phyloP scores from a whole-genome alignment of 345 rosid species.

The Gossypium thurberi region DNA sequence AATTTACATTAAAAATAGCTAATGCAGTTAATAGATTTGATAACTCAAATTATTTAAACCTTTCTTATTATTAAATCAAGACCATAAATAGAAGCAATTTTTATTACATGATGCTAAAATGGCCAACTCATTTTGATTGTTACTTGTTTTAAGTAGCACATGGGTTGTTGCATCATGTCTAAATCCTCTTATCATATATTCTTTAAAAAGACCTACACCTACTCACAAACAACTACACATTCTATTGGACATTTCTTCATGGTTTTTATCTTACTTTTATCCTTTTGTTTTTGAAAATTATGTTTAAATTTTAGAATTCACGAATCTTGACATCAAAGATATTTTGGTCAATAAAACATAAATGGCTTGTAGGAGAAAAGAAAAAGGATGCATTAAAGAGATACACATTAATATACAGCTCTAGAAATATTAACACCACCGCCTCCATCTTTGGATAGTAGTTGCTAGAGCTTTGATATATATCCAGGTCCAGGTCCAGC shows the following conservation, averaged over 20 bases:
- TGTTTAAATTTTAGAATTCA: too few species aligned
- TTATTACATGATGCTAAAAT: not conserved
- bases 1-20: too few species aligned
- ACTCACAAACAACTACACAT: not conserved
- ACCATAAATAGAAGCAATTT: not conserved
- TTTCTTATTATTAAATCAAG: too few species aligned
- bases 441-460: not conserved
- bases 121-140: constrained; percentile 12
- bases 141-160: constrained; percentile 24
- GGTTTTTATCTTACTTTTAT: too few species aligned
- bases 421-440: constrained; percentile 1
- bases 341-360: too few species aligned
- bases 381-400: not conserved
- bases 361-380: too few species aligned
- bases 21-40: too few species aligned
- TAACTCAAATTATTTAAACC: too few species aligned
- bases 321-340: too few species aligned
- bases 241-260: not conserved
- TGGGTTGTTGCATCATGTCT: constrained; percentile 23
- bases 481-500: too few species aligned
- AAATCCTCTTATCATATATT: not conserved
- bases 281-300: too few species aligned
- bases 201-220: not conserved
- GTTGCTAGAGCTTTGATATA: constrained; percentile 28
- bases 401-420: constrained; percentile 8